Evolutionary conservation across 2,329 filamentous ascomycete genomes (phyloP).

Genomic region (Tolypocladium inflatum): DNA sequence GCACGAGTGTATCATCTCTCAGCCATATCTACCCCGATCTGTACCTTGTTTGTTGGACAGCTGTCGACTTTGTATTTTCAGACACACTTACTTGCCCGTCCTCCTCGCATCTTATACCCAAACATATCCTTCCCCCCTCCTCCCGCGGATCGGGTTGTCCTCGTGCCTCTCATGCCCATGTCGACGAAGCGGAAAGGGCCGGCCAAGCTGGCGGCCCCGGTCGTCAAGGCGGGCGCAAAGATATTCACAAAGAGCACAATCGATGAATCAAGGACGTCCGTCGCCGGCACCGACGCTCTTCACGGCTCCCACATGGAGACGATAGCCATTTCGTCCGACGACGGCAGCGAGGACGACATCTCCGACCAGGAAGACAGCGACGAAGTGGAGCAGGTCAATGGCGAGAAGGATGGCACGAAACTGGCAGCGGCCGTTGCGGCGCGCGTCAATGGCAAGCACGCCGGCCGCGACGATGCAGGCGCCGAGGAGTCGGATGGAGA

Average conservation of each 20-base stretch:
- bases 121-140: background rate
- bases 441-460: slow-evolving; percentile 15
- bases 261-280: slow-evolving; percentile 48
- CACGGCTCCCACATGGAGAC: slow-evolving; percentile 29
- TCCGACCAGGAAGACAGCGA: slow-evolving; percentile 34
- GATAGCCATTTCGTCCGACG: slow-evolving; percentile 51
- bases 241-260: slow-evolving; percentile 38
- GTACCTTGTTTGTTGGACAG: background rate
- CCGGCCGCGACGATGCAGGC: slow-evolving; percentile 14
- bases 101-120: background rate
- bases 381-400: slow-evolving; percentile 9
- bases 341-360: slow-evolving; percentile 35
- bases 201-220: slow-evolving; percentile 46
- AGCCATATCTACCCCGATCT: background rate
- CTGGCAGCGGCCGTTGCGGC: slow-evolving; percentile 3
- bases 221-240: slow-evolving; percentile 44
- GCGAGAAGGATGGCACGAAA: slow-evolving; percentile 7
- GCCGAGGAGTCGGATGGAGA: slow-evolving; percentile 35
- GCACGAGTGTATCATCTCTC: background rate
- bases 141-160: background rate
- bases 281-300: slow-evolving; percentile 33
- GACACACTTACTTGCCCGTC: background rate
- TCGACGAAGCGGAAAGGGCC: slow-evolving; percentile 53
- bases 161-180: slow-evolving; percentile 27
- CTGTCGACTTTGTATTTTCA: background rate